Evolutionary conservation across 495 filamentous ascomycete species (phyloP).

Genomic region (Neurospora sublineolata): DNA sequence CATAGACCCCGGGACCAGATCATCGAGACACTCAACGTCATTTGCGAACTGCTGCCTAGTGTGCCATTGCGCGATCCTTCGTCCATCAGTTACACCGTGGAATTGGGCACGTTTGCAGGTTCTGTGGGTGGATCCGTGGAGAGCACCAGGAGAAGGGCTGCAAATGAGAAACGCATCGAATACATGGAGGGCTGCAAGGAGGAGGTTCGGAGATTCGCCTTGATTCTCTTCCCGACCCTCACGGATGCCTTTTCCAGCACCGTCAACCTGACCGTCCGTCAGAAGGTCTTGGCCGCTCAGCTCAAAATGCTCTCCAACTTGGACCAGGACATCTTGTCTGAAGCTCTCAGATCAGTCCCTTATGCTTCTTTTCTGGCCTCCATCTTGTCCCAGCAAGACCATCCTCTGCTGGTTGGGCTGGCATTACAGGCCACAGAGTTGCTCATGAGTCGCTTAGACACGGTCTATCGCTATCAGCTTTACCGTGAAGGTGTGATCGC

Average conservation of each 20-base stretch:
- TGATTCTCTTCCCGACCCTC: constrained; percentile 90
- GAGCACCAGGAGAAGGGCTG: constrained; percentile 42
- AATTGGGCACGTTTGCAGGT: constrained; percentile 26
- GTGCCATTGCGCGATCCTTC: constrained; percentile 42
- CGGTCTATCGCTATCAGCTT: constrained; percentile 91
- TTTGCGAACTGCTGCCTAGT: constrained; percentile 84
- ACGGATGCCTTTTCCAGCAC: constrained; percentile 98
- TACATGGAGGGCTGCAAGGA: constrained; percentile 69
- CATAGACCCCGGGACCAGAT: constrained; percentile 95
- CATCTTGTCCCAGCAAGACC: constrained; percentile 92
- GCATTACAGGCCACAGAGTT: constrained; percentile 84
- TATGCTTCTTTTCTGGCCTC: constrained; percentile 96
- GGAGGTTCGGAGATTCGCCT: constrained; percentile 81
- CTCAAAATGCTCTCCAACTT: constrained; percentile 98
- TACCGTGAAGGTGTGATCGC: constrained; percentile 94
- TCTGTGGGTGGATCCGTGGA: constrained; percentile 23
- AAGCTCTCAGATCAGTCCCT: constrained; percentile 78
- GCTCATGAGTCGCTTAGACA: constrained; percentile 67
- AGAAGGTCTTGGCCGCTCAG: constrained; percentile 90
- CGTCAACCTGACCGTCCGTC: constrained; percentile 93
- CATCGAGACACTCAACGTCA: constrained; percentile 92
- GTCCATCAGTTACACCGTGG: constrained; percentile 38
- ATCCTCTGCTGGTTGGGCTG: constrained; percentile 71
- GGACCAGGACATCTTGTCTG: constrained; percentile 69
- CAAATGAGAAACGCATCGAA: constrained; percentile 66